Percentiles rank a stretch among this genome's conserved stretches.
These are phyloP conservation scores for Pythium dissimile DNA, from an alignment of 352 stramenopile species.

Conservation along the genomic window DNA sequence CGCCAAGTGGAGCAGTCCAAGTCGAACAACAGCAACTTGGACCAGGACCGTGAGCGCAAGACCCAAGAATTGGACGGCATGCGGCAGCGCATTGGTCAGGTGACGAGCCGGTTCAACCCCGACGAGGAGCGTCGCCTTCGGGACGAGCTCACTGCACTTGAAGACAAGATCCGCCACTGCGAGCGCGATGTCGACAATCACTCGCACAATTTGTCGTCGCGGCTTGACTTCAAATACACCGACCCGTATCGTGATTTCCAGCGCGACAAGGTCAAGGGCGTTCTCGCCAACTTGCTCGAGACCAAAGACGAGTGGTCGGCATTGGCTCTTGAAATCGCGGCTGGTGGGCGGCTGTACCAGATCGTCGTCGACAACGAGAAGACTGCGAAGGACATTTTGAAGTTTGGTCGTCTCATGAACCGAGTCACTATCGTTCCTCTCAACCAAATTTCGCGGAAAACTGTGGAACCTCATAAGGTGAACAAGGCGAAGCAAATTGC, in stretches of 20 bases:
- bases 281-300: conserved; percentile 95
- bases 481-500: conserved; percentile 84
- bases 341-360: conserved; percentile 98
- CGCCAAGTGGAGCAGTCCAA: conserved; percentile 64
- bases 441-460: conserved; percentile 93
- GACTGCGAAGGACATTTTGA: conserved; percentile 97
- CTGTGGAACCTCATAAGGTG: conserved; percentile 70
- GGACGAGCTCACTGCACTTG: conserved; percentile 50
- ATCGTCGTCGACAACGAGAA: conserved; percentile 99
- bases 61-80: conserved; percentile 62
- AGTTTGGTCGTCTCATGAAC: conserved; percentile 94
- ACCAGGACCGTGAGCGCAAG: conserved; percentile 66
- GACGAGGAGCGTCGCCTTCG: conserved; percentile 68
- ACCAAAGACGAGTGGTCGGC: conserved; percentile 92
- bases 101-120: conserved; percentile 73
- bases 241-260: conserved; percentile 95
- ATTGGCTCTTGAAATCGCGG: conserved; percentile 97
- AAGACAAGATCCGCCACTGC: conserved; percentile 59
- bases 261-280: conserved; percentile 94
- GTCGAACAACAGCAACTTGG: conserved; percentile 70
- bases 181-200: conserved; percentile 92
- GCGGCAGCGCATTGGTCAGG: conserved; percentile 41
- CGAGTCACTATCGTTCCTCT: conserved; percentile 99
- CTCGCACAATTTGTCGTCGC: conserved; percentile 91
- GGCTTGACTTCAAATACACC: conserved; percentile 96